Conservation (phyloP, 305 asterid genomes). For the Fraxinus nigra region DNA sequence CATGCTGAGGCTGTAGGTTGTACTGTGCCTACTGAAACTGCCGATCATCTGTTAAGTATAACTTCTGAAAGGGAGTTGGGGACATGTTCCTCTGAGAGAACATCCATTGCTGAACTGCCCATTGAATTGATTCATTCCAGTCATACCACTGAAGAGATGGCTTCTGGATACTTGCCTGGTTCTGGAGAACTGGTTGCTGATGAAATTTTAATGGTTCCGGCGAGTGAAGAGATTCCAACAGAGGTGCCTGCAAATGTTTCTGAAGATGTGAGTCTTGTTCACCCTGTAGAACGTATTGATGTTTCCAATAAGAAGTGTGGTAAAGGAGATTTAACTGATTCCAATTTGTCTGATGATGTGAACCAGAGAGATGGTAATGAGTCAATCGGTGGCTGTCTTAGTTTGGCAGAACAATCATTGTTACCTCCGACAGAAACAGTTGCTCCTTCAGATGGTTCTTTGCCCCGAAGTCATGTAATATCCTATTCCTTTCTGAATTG, state of each 20-base stretch:
- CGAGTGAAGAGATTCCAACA: conserved; percentile 22
- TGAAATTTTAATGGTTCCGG: conserved; percentile 27
- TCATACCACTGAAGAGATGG: conserved; percentile 17
- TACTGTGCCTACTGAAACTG: conserved; percentile 18
- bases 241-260: conserved; percentile 23
- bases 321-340: conserved; percentile 21
- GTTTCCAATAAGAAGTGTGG: conserved; percentile 24
- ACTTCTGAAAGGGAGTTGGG: conserved; percentile 28
- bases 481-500: conserved; percentile 8
- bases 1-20: conserved; percentile 26
- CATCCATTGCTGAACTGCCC: conserved; percentile 23
- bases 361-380: conserved; percentile 31
- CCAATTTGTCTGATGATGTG: conserved; percentile 23
- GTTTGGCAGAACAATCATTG: conserved; percentile 23
- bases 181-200: conserved; percentile 29
- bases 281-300: conserved; percentile 22
- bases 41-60: conserved; percentile 13
- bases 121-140: conserved; percentile 26
- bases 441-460: conserved; percentile 24
- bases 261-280: conserved; percentile 21
- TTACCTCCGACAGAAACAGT: conserved; percentile 26
- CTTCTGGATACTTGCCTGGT: conserved; percentile 14
- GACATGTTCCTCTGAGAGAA: not conserved
- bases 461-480: conserved; percentile 45
- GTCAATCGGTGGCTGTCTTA: conserved; percentile 19